Percentiles rank a stretch among this genome's conserved stretches.
phyloP scores from a whole-genome alignment of 345 rosid genomes.

The Heritiera fomes region DNA sequence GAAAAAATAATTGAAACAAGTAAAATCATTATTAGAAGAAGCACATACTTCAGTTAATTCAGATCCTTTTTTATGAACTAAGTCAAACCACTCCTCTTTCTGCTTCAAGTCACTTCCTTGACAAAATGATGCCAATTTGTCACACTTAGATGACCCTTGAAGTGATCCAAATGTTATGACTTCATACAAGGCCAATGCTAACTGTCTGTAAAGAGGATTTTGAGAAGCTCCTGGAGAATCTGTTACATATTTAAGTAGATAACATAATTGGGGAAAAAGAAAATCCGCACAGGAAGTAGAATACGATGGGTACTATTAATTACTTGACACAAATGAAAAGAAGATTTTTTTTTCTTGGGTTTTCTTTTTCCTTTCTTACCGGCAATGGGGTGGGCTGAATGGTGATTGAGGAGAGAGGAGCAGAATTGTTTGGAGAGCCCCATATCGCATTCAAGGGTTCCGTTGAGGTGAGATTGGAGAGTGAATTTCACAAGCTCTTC shows the following conservation, averaged over 20 bases:
- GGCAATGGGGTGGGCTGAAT: not conserved
- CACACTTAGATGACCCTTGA: not conserved
- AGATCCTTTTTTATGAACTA: constrained; percentile 39
- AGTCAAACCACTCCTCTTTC: constrained; percentile 32
- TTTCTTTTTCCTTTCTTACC: not conserved
- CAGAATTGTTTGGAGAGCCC: constrained; percentile 10
- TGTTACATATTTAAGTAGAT: not conserved
- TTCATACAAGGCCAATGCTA: constrained; percentile 44
- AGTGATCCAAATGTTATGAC: constrained; percentile 33
- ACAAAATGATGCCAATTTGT: not conserved
- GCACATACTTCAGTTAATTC: constrained; percentile 36
- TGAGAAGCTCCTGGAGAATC: constrained; percentile 27
- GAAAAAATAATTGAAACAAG: not conserved
- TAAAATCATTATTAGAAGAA: not conserved
- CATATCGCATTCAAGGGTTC: not conserved
- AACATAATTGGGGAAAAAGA: no score
- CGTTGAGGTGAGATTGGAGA: no score
- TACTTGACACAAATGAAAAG: no score
- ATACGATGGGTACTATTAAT: no score
- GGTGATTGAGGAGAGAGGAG: constrained; percentile 18
- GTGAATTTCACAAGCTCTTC: no score
- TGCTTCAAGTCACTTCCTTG: constrained; percentile 25
- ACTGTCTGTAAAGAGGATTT: constrained; percentile 44
- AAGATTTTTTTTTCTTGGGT: not conserved
- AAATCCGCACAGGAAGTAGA: no score